Percentiles rank a stretch among this genome's conserved stretches.
These are phyloP conservation scores for Rhizoclosmatium sp. DNA, from an alignment of 192 early-diverging fungal species.

Conservation along the genomic window DNA sequence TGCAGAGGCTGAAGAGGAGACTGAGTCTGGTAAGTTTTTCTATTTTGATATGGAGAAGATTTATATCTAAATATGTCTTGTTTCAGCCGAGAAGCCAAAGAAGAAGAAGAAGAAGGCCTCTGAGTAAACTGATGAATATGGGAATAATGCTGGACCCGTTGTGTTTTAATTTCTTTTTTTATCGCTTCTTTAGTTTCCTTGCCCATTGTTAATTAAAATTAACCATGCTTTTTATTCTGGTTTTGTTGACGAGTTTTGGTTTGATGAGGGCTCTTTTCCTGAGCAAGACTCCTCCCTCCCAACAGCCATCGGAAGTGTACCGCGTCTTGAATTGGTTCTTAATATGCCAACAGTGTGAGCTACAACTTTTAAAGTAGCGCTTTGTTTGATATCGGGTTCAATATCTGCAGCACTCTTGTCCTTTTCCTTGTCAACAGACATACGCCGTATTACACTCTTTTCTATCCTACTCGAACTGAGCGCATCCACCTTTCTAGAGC, in stretches of 20 bases:
- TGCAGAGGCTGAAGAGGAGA: conserved; percentile 55
- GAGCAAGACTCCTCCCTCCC: too few species aligned
- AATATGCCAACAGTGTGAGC: too few species aligned
- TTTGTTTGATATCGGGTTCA: too few species aligned
- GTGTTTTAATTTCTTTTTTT: not conserved
- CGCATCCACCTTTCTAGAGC: not conserved
- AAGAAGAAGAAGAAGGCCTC: conserved; percentile 55
- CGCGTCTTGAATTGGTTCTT: too few species aligned
- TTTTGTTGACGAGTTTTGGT: too few species aligned
- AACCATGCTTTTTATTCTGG: not conserved
- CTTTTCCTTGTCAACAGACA: too few species aligned
- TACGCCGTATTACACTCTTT: not conserved
- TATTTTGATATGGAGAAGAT: not conserved
- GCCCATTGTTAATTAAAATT: not conserved
- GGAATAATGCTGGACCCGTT: not conserved
- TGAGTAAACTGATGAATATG: not conserved
- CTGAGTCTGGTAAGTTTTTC: conserved; percentile 28
- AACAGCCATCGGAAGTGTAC: too few species aligned
- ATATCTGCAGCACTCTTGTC: too few species aligned
- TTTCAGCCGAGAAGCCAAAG: conserved; percentile 43
- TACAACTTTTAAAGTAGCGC: too few species aligned
- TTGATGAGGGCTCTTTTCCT: too few species aligned
- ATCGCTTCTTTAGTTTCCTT: not conserved
- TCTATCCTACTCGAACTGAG: not conserved
- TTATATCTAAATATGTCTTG: not conserved